Base-by-base conservation (phyloP, 805 yeast genomes). In the Hanseniaspora meyeri region DNA sequence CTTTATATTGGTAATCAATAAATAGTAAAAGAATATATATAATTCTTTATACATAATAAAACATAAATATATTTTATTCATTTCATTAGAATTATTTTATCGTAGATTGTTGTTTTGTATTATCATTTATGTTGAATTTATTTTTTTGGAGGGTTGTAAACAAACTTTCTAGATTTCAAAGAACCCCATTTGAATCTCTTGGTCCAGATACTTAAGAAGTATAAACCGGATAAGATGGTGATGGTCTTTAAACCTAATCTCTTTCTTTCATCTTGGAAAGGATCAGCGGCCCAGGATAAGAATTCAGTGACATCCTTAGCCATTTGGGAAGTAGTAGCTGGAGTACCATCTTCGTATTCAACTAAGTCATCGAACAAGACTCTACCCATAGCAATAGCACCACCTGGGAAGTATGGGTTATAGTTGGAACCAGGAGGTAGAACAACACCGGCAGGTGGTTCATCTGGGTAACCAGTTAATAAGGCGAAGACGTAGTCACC, bases 331-430 rank as follows among this genome's bases (percentile, higher is more conserved):
- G 97, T 85, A 55, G 97, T 83, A 55, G 98, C 97, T 59, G 95
- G 96, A 59, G 98, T 93, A 69, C 98, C 98, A 72, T 93, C 98
- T 72, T 93, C 98, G 75, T 83, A 93, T 78, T 93, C 98, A 62
- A 93, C 98, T 68, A 93, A 79, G 63, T 87, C 98, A 70, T 93
- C 98, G 65, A 90, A 93, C 72, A 93, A 79, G 59, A 91, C 97
- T 77, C 98, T 87, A 70, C 87, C 97, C 98, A 93, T 93, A 65
- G 96, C 98, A 77, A 93, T 91, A 45, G 97, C 80, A 63, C 98
- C 97, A 76, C 97, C 97, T 72, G 98, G 97, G 96, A 93, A 93
- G 80, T 93, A 93, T 68, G 98, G 98, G 81, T 93, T 93, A 77
- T 93, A 93, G 83, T 93, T 93, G 60, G 95, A 73, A 62, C 98